A percentile compares a stretch with the other conserved stretches of the same genome.
Evolutionary conservation across 495 filamentous ascomycete species (phyloP).

Genomic region (Tuber calosporum): DNA sequence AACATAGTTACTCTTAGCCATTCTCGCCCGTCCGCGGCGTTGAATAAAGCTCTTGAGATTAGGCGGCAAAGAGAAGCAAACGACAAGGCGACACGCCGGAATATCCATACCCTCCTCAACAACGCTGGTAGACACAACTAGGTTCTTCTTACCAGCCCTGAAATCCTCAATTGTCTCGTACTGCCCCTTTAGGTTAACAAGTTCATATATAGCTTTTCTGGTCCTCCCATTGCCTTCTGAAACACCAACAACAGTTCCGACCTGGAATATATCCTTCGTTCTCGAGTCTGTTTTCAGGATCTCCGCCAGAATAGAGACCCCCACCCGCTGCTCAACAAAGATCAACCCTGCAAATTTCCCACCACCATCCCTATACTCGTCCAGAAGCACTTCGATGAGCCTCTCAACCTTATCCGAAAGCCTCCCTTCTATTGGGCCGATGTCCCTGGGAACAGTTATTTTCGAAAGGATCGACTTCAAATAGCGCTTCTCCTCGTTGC

Average conservation of each 20-base stretch:
- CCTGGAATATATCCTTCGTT: slow-evolving; percentile 52
- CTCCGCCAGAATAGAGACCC: slow-evolving; percentile 59
- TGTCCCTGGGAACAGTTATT: slow-evolving; percentile 43
- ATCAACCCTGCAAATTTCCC: slow-evolving; percentile 60
- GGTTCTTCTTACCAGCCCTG: slow-evolving; percentile 59
- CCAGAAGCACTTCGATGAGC: slow-evolving; percentile 42
- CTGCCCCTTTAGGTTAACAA: slow-evolving; percentile 53
- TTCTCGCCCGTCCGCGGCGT: slow-evolving; percentile 73
- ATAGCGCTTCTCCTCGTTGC: slow-evolving; percentile 55
- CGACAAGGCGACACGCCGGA: slow-evolving; percentile 71
- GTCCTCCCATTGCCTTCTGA: slow-evolving; percentile 50
- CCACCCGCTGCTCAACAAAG: slow-evolving; percentile 68
- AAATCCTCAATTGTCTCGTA: slow-evolving; percentile 61
- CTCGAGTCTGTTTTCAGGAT: slow-evolving; percentile 58
- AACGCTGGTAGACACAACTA: slow-evolving; percentile 76
- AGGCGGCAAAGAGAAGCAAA: slow-evolving; percentile 71
- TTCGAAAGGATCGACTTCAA: slow-evolving; percentile 50
- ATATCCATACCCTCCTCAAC: slow-evolving; percentile 92
- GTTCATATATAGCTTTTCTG: slow-evolving; percentile 52
- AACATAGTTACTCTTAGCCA: slow-evolving; percentile 61
- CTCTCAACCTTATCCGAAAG: slow-evolving; percentile 42
- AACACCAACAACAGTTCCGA: slow-evolving; percentile 67
- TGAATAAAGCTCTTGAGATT: slow-evolving; percentile 86
- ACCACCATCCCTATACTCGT: slow-evolving; percentile 30
- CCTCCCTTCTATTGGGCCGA: slow-evolving; percentile 31